These are phyloP conservation scores for Pseudogymnoascus sp. DNA, from an alignment of 2,329 filamentous ascomycete genomes.

Conservation along the genomic window DNA sequence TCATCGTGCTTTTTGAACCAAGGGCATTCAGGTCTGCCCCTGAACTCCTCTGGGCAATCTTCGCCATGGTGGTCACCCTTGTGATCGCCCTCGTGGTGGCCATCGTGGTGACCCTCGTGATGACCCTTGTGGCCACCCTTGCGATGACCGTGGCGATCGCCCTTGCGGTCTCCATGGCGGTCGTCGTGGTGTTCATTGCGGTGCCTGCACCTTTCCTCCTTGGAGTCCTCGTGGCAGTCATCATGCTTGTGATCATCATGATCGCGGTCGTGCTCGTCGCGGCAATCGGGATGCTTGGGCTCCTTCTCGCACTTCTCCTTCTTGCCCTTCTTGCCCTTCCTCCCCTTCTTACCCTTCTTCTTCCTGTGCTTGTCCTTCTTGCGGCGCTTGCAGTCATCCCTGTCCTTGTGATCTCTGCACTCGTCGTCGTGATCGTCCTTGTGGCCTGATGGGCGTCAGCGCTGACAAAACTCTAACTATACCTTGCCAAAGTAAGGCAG, in stretches of 20 bases:
- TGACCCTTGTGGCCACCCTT: not conserved
- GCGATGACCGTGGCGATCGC: not conserved
- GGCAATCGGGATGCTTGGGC: not conserved
- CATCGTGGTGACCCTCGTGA: not conserved
- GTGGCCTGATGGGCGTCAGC: not conserved
- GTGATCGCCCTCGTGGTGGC: not conserved
- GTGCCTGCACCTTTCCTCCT: not conserved
- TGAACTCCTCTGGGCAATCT: not conserved
- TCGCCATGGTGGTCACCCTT: not conserved
- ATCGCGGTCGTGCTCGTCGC: not conserved
- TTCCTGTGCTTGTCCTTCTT: not conserved
- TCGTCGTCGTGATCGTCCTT: not conserved
- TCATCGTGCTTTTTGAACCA: not conserved
- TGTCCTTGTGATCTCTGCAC: not conserved
- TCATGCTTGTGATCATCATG: not conserved
- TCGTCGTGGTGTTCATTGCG: not conserved
- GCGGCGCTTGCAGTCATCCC: not conserved
- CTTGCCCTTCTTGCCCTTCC: not conserved
- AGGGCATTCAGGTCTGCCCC: not conserved
- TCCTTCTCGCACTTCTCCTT: not conserved
- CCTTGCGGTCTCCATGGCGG: too few species aligned
- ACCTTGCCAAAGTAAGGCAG: not conserved
- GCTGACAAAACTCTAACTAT: not conserved
- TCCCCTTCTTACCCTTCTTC: not conserved
- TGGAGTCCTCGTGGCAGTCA: not conserved